A percentile compares a stretch with the other conserved stretches of the same genome.
Evolutionary conservation across 495 filamentous ascomycete species (phyloP).

Genomic region (Penicillium alfredii): DNA sequence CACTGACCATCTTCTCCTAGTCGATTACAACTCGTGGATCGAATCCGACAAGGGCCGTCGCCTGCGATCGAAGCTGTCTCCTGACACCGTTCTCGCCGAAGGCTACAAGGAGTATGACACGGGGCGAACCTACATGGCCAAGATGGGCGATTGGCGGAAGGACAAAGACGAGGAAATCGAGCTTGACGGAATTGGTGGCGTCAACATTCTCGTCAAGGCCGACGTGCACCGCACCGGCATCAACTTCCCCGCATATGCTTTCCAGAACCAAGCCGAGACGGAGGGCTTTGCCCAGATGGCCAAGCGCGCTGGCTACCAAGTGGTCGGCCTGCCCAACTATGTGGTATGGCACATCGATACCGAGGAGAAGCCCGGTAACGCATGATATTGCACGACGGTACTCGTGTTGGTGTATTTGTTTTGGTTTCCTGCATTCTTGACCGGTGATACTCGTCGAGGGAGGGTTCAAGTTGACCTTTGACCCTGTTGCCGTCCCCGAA

Average conservation of each 20-base stretch:
- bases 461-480: conserved; percentile 20
- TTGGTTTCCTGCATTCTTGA: no score
- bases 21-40: conserved; percentile 99
- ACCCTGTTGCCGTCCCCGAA: background rate
- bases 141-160: conserved; percentile 83
- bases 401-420: no score
- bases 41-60: conserved; percentile 80
- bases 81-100: conserved; percentile 80
- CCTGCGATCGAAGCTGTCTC: conserved; percentile 63
- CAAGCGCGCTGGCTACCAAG: conserved; percentile 90
- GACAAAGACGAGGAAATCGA: conserved; percentile 87
- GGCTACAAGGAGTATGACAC: conserved; percentile 93
- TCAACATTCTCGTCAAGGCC: conserved; percentile 95
- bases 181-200: conserved; percentile 93
- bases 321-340: conserved; percentile 92
- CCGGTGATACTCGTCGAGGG: no score
- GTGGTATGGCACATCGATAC: conserved; percentile 99
- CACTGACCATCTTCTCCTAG: no score
- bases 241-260: conserved; percentile 95
- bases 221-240: conserved; percentile 95
- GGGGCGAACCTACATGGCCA: conserved; percentile 76
- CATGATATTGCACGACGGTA: conserved; percentile 38
- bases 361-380: conserved; percentile 90
- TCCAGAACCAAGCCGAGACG: conserved; percentile 98
- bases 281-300: conserved; percentile 99